phyloP scores from a whole-genome alignment of 1,139 yeast genomes.

The Blastobotrys raffinosifermentans region DNA sequence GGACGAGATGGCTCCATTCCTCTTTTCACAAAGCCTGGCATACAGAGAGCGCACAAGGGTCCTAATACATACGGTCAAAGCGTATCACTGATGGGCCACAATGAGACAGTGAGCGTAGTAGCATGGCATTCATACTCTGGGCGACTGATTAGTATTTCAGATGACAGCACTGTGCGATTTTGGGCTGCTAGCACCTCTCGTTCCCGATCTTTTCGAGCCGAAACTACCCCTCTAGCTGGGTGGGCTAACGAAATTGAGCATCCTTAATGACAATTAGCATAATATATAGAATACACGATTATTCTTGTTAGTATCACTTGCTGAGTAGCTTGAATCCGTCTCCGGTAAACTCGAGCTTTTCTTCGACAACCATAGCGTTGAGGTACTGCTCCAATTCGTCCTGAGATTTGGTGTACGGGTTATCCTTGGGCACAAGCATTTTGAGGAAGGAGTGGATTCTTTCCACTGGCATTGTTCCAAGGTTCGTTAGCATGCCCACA shows the following conservation, averaged over 20 bases:
- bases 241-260: no score
- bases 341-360: slow-evolving; percentile 31
- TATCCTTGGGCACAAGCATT: slow-evolving; percentile 49
- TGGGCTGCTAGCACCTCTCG: slow-evolving; percentile 8
- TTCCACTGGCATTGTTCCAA: slow-evolving; percentile 44
- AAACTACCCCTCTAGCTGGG: no score
- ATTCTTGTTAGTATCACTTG: slow-evolving; percentile 13
- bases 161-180: slow-evolving; percentile 13
- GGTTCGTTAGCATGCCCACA: slow-evolving; percentile 49
- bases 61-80: slow-evolving; percentile 11
- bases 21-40: slow-evolving; percentile 9
- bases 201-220: no score
- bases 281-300: no score
- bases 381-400: slow-evolving; percentile 41
- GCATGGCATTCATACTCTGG: slow-evolving; percentile 15
- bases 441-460: slow-evolving; percentile 49
- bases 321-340: slow-evolving; percentile 28
- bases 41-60: not conserved
- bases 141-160: slow-evolving; percentile 16
- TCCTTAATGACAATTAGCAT: no score
- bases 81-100: slow-evolving; percentile 10
- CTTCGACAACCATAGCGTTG: slow-evolving; percentile 40
- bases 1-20: slow-evolving; percentile 14
- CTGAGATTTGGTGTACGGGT: slow-evolving; percentile 38
- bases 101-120: slow-evolving; percentile 14